phyloP scores from a whole-genome alignment of 352 stramenopile species.

The Globisporangium paroecandrum region DNA sequence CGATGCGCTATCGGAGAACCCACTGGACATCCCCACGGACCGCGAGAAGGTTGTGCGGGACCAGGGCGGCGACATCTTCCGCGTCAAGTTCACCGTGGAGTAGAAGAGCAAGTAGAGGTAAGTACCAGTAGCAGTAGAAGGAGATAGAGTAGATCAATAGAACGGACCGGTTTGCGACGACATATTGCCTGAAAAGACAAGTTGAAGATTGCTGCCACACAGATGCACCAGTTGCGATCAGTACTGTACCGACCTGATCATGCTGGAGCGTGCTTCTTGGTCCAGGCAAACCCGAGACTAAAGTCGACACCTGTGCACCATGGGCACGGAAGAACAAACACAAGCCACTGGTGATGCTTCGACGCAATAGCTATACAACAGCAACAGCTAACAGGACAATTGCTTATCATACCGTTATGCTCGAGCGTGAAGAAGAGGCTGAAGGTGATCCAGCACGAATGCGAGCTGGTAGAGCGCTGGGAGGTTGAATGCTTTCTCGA shows the following conservation, averaged over 20 bases:
- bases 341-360: background rate
- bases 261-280: background rate
- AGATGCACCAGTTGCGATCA: background rate
- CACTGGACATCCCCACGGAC: conserved; percentile 68
- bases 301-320: conserved; percentile 11
- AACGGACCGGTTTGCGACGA: background rate
- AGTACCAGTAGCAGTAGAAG: background rate
- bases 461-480: conserved; percentile 28
- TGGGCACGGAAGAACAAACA: background rate
- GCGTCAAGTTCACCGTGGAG: conserved; percentile 42
- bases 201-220: background rate
- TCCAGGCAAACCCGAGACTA: conserved; percentile 6
- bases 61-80: conserved; percentile 72
- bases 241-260: background rate
- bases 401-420: conserved; percentile 14
- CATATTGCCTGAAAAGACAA: background rate
- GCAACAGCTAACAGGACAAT: too few relatives aligned
- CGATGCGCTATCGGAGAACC: conserved; percentile 43
- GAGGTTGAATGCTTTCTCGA: conserved; percentile 23
- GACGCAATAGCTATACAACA: too few relatives aligned
- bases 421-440: conserved; percentile 26
- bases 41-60: conserved; percentile 63
- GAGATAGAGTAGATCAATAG: background rate
- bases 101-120: background rate
- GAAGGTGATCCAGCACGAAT: conserved; percentile 39